Percentiles rank a stretch among this genome's conserved stretches.
Evolutionary conservation across 108 stramenopile genomes (phyloP).

Genomic region (Pseudonitzschia delicatissima): DNA sequence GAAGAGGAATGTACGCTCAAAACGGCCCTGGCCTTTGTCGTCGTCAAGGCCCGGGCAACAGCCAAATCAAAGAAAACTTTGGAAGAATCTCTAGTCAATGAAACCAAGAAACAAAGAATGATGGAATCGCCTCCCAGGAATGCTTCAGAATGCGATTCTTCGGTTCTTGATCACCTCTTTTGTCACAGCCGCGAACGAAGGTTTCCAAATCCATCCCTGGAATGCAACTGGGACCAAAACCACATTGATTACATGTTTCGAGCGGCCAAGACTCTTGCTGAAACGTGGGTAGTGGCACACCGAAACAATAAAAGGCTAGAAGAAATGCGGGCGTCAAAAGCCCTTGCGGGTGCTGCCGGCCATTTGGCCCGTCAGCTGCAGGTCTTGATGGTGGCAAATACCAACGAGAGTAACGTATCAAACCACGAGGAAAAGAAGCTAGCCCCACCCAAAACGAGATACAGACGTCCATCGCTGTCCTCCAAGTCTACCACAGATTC

Average conservation of each 20-base stretch:
- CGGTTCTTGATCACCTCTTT: conserved; percentile 9
- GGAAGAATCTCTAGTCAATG: background rate
- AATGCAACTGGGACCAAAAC: conserved; percentile 1
- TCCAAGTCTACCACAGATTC: background rate
- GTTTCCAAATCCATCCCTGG: background rate
- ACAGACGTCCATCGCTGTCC: no score
- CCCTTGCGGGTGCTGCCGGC: conserved; percentile 12
- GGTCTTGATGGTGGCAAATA: background rate
- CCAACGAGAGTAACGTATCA: no score
- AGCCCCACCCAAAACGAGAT: no score
- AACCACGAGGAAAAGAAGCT: no score
- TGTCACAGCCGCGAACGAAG: background rate
- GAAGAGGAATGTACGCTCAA: conserved; percentile 36
- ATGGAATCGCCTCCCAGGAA: background rate
- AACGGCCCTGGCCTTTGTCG: conserved; percentile 39
- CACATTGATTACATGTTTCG: conserved; percentile 29
- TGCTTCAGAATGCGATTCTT: background rate
- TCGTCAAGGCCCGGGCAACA: conserved; percentile 21
- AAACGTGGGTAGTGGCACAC: background rate
- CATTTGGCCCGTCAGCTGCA: conserved; percentile 22
- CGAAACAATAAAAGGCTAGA: background rate
- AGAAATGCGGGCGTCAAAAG: background rate
- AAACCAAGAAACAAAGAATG: background rate
- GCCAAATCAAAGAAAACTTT: background rate
- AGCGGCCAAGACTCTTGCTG: conserved; percentile 14